A percentile compares a stretch with the other conserved stretches of the same genome.
These are phyloP conservation scores for Kuraishia piskuri DNA, from an alignment of 805 yeast genomes.

Conservation along the genomic window DNA sequence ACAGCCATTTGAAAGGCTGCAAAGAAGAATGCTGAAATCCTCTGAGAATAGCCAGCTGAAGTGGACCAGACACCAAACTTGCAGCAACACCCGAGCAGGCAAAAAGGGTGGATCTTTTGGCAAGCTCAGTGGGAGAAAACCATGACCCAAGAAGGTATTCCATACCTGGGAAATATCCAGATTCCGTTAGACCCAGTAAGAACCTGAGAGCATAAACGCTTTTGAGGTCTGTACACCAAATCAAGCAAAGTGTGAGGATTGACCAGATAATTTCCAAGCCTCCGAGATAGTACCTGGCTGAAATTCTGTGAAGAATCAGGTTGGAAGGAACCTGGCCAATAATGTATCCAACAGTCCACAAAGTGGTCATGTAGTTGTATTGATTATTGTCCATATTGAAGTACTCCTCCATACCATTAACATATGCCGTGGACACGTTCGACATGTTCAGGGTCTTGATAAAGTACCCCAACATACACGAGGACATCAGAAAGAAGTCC, in stretches of 20 bases:
- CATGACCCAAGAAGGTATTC: slow-evolving; percentile 32
- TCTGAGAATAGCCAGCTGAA: slow-evolving; percentile 24
- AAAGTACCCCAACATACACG: slow-evolving; percentile 19
- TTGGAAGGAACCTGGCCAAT: slow-evolving; percentile 44
- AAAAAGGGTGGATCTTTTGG: slow-evolving; percentile 27
- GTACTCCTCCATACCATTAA: slow-evolving; percentile 51
- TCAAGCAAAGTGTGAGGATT: slow-evolving; percentile 28
- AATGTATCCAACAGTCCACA: slow-evolving; percentile 44
- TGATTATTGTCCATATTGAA: slow-evolving; percentile 50
- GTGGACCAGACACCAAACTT: slow-evolving; percentile 27
- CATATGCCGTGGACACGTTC: slow-evolving; percentile 58
- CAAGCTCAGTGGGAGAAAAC: slow-evolving; percentile 24
- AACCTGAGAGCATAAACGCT: slow-evolving; percentile 25
- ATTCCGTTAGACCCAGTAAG: slow-evolving; percentile 34
- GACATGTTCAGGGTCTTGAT: slow-evolving; percentile 10
- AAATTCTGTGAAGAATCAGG: slow-evolving; percentile 28
- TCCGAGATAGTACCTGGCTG: slow-evolving; percentile 35
- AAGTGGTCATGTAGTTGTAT: slow-evolving; percentile 32
- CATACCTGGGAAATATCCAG: slow-evolving; percentile 42
- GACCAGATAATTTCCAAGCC: slow-evolving; percentile 37
- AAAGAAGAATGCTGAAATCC: slow-evolving; percentile 11
- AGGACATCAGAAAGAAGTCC: slow-evolving; percentile 24
- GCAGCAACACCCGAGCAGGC: slow-evolving; percentile 27
- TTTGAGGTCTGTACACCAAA: slow-evolving; percentile 18
- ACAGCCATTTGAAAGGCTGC: slow-evolving; percentile 35